Conservation (phyloP, 148 eudicot genomes). For the Polygonum aviculare region DNA sequence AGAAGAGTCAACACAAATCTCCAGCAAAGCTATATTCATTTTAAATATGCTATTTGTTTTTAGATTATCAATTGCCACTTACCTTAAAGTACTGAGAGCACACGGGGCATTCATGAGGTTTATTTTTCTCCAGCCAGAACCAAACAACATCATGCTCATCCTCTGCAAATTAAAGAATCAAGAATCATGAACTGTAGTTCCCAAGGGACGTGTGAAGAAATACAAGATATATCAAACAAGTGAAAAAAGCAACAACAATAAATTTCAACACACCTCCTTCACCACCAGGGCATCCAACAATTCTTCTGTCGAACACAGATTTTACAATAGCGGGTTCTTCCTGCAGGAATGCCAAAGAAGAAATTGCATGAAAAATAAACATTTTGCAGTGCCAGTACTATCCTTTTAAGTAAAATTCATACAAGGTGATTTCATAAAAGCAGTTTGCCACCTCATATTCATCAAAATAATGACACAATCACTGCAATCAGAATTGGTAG, state of each 20-base stretch:
- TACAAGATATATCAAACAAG: background rate
- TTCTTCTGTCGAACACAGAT: conserved; percentile 64
- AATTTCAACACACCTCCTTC: conserved; percentile 57
- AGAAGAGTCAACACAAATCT: background rate
- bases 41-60: background rate
- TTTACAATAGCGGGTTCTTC: conserved; percentile 71
- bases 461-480: background rate
- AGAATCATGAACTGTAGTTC: background rate
- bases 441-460: background rate
- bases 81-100: conserved; percentile 89
- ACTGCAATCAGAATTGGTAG: background rate
- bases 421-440: background rate
- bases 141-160: conserved; percentile 96
- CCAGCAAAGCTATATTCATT: no score
- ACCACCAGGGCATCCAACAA: conserved; percentile 92
- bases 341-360: conserved; percentile 18
- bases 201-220: background rate
- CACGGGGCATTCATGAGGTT: conserved; percentile 88
- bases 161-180: conserved; percentile 26
- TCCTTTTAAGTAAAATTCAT: no score
- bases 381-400: background rate
- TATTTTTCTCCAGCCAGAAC: conserved; percentile 89
- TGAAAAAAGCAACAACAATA: background rate
- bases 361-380: background rate
- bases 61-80: conserved; percentile 11